These are phyloP conservation scores for Mrakia gelida DNA, from an alignment of 768 basidiomycete genomes.

Conservation along the genomic window DNA sequence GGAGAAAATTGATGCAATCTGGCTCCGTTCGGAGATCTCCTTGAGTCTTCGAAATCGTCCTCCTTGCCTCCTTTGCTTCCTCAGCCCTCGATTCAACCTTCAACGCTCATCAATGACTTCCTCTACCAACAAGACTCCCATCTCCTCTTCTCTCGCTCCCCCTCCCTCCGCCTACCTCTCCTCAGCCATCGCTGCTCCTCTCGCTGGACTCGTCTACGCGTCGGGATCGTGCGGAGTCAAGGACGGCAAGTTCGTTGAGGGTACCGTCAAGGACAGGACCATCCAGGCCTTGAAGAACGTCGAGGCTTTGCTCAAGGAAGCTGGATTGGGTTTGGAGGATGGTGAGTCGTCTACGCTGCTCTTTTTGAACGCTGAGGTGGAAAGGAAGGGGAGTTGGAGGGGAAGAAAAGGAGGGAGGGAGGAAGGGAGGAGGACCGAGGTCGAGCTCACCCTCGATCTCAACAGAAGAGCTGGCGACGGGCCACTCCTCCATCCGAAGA, in stretches of 20 bases:
- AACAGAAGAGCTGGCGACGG: too few species aligned
- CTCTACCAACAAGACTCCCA: conserved; percentile 4
- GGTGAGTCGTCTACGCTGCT: too few species aligned
- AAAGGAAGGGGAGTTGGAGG: background rate
- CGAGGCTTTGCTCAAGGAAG: conserved; percentile 21
- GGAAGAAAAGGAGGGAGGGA: background rate
- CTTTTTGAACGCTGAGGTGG: background rate
- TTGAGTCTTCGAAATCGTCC: background rate
- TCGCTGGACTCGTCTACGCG: conserved; percentile 20
- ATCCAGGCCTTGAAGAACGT: conserved; percentile 19
- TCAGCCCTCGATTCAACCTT: background rate
- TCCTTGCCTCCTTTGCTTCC: background rate
- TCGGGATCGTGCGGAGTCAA: conserved; percentile 26
- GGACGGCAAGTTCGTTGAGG: conserved; percentile 18
- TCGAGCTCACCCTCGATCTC: too few species aligned
- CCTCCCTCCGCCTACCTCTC: conserved; percentile 19
- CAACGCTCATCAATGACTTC: background rate
- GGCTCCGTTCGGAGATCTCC: too few species aligned
- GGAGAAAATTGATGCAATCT: too few species aligned
- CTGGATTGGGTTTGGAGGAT: conserved; percentile 23
- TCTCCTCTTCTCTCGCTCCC: conserved; percentile 4
- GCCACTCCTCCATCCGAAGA: too few species aligned
- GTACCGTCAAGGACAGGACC: conserved; percentile 26
- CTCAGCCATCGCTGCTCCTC: conserved; percentile 15
- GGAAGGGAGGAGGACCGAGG: background rate